Evolutionary conservation across 495 filamentous ascomycete genomes (phyloP).

Genomic region (Bryoglossum gracile): DNA sequence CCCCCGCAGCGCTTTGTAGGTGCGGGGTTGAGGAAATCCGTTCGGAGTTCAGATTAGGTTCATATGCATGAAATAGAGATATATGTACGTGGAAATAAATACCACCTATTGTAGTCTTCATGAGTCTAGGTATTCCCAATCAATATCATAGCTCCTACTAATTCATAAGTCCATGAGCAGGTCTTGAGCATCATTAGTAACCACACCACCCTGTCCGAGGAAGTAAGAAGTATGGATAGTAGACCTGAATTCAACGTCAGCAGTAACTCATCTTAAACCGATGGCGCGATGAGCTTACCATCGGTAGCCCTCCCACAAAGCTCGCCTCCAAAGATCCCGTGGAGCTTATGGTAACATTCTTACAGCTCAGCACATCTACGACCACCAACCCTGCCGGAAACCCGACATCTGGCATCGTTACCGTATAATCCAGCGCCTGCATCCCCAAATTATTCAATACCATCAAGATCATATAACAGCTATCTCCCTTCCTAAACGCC

Average conservation of each 20-base stretch:
- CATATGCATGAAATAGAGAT: no score
- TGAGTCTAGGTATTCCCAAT: no score
- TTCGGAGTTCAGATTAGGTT: no score
- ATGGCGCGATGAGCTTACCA: background rate
- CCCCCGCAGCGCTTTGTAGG: no score
- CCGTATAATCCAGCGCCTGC: constrained; percentile 33
- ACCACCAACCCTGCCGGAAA: constrained; percentile 29
- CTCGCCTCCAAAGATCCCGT: background rate
- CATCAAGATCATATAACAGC: constrained; percentile 47
- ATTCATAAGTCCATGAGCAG: no score
- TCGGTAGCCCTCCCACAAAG: background rate
- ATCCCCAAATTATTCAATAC: constrained; percentile 52
- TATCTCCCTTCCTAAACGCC: constrained; percentile 55
- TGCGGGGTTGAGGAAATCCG: no score
- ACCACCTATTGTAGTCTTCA: no score
- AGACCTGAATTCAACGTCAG: background rate
- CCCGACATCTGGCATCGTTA: constrained; percentile 34
- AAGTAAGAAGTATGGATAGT: background rate
- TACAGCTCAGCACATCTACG: constrained; percentile 26
- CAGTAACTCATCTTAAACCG: background rate
- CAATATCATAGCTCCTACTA: no score
- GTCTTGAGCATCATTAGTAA: no score
- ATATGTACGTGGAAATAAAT: no score
- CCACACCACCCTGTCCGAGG: background rate
- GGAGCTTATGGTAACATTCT: background rate